These are phyloP conservation scores for Massarina eburnea DNA, from an alignment of 2,329 filamentous ascomycete genomes.

Conservation along the genomic window DNA sequence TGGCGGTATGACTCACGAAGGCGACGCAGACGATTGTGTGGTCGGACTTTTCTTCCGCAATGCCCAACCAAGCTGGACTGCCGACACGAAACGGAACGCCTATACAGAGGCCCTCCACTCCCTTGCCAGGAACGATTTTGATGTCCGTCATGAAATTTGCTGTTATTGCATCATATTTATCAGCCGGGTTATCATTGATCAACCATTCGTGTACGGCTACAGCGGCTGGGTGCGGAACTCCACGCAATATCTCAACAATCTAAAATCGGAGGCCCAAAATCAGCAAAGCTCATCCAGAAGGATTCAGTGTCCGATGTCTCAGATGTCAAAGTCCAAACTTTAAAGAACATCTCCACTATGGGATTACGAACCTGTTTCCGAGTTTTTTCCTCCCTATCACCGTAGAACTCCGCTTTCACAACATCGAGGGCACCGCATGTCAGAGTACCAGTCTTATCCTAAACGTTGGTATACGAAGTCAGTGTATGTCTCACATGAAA, in stretches of 20 bases:
- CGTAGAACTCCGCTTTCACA: constrained; percentile 22
- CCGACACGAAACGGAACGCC: constrained; percentile 45
- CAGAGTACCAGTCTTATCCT: constrained; percentile 81
- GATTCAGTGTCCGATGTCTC: too few relatives aligned
- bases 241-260: too few relatives aligned
- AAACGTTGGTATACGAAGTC: too few relatives aligned
- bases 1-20: constrained; percentile 42
- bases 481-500: too few relatives aligned
- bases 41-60: constrained; percentile 35
- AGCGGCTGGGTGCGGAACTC: constrained; percentile 57
- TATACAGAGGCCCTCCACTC: constrained; percentile 44
- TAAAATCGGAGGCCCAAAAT: too few relatives aligned
- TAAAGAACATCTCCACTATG: too few relatives aligned
- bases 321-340: too few relatives aligned
- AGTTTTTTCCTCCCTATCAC: too few relatives aligned
- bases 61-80: constrained; percentile 51
- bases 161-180: background rate
- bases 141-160: constrained; percentile 22
- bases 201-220: constrained; percentile 50
- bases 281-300: too few relatives aligned
- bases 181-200: constrained; percentile 10
- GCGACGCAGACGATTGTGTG: constrained; percentile 40
- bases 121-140: constrained; percentile 46
- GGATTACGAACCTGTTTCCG: too few relatives aligned
- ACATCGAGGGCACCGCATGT: constrained; percentile 59